A percentile compares a stretch with the other conserved stretches of the same genome.
phyloP scores from a whole-genome alignment of 2,329 filamentous ascomycete genomes.

The Whalleya microplaca region DNA sequence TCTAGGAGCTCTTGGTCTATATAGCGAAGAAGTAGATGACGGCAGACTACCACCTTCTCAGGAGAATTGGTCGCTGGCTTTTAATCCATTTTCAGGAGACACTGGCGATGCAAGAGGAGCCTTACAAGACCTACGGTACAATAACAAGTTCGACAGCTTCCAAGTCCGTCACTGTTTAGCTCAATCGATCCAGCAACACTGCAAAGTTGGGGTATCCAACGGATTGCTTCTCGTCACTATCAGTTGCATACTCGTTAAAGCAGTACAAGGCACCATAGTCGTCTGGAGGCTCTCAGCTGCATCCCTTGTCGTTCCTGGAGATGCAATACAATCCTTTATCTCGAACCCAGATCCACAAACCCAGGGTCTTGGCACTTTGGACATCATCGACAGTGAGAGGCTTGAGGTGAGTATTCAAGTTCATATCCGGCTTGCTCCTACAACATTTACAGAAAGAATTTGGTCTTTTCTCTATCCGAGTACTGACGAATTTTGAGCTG shows the following conservation, averaged over 20 bases:
- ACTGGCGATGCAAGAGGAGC: too few relatives aligned
- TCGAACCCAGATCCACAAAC: conserved; percentile 10
- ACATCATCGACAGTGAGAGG: neutral
- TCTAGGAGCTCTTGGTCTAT: too few relatives aligned
- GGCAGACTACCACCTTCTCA: too few relatives aligned
- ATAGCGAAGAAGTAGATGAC: too few relatives aligned
- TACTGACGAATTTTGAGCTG: too few relatives aligned
- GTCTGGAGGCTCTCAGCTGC: conserved; percentile 6
- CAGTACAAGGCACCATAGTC: conserved; percentile 2
- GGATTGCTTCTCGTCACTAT: neutral
- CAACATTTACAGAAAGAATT: too few relatives aligned
- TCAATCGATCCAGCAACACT: neutral
- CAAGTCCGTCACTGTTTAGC: conserved; percentile 14
- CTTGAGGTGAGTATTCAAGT: too few relatives aligned
- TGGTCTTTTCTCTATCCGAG: too few relatives aligned
- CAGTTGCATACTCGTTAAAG: conserved; percentile 6
- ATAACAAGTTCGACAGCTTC: conserved; percentile 5
- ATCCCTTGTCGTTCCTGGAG: conserved; percentile 19
- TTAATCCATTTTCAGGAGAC: too few relatives aligned
- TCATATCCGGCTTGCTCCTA: too few relatives aligned
- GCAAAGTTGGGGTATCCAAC: conserved; percentile 9
- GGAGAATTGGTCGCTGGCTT: too few relatives aligned
- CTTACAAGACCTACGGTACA: conserved; percentile 5
- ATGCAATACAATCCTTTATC: conserved; percentile 25
- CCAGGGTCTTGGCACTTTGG: conserved; percentile 10